A percentile compares a stretch with the other conserved stretches of the same genome.
phyloP scores from a whole-genome alignment of 805 yeast species.

The Zygosaccharomyces gambellarensis region DNA sequence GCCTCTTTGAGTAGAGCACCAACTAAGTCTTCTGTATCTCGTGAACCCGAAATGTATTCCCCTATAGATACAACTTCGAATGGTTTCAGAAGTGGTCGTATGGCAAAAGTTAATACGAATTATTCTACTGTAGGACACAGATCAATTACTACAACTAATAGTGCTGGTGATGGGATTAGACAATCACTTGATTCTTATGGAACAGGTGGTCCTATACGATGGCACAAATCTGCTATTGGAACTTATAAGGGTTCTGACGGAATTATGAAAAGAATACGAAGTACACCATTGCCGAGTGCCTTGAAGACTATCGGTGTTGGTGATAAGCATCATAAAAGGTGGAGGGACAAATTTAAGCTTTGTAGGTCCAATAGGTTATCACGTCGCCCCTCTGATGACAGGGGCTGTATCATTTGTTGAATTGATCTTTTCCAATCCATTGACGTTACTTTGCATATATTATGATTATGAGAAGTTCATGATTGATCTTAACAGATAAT shows the following conservation, averaged over 20 bases:
- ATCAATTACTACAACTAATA: conserved; percentile 29
- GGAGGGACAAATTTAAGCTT: conserved; percentile 22
- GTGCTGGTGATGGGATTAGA: conserved; percentile 30
- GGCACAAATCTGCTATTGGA: neutral
- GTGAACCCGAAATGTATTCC: conserved; percentile 15
- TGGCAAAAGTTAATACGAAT: conserved; percentile 1
- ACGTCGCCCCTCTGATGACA: conserved; percentile 1
- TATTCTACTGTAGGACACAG: conserved; percentile 20
- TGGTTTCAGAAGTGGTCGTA: neutral
- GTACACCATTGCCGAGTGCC: conserved; percentile 25
- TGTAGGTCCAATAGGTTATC: conserved; percentile 4
- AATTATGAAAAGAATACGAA: conserved; percentile 29
- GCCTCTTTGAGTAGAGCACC: neutral
- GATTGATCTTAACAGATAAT: neutral
- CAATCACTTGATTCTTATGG: conserved; percentile 1
- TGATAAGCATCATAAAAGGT: conserved; percentile 17
- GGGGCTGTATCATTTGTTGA: conserved; percentile 12
- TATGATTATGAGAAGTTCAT: neutral
- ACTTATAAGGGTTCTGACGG: neutral
- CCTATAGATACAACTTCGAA: conserved; percentile 4
- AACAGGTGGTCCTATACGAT: neutral
- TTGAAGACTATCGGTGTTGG: conserved; percentile 17
- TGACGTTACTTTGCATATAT: neutral
- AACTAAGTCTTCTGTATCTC: conserved; percentile 7
- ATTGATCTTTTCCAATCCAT: neutral